Base-by-base conservation (phyloP, 1,284 basidiomycete genomes). In the Tausonia pullulans region DNA sequence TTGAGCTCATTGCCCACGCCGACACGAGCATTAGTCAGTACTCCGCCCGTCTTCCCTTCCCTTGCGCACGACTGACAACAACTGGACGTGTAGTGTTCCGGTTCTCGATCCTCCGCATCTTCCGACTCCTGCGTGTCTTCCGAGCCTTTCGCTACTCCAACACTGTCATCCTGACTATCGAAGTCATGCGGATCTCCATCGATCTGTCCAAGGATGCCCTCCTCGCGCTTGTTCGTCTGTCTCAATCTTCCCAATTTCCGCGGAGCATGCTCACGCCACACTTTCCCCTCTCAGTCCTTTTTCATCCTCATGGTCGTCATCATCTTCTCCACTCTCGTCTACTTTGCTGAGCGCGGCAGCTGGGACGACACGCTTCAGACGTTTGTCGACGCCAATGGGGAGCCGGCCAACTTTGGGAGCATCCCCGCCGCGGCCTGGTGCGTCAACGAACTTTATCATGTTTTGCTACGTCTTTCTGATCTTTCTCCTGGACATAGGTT, bases 181-280 rank as follows among this genome's bases (percentile, higher is more conserved):
- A 93, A 78, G 89, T 93, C 69, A 93, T 93, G 90, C 90, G 87
- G 73, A 81, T 93, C 48, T 86, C 88, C n/a, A 85, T 92, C 52
- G 81, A 86, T 62, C 80, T 88, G 66, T 91, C 88, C 0, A 86
- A 89, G 72, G 88, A 94, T 70, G 90, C 90, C 0, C 79, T 94
- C 0, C 80, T 90, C 7, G 90, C 90, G 0, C 83, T 74, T 85
- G 61, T 90, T 66, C 39, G 46, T 58, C 45, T 16, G 61, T 49
- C 48, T 14, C 14, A 3, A n/a, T 55, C 40, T 45, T 1, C 5
- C 27, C 54, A 13, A 4, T 41, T 53, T 39, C 8, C n/a, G 13
- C 27, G 27, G 16, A 46, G n/a, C 4, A 44, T 58, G 56, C 53
- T 53, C 6, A 56, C 50, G 27, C 27, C 27, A 27, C 27, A 27